Base-by-base conservation (phyloP, 2,329 filamentous ascomycete genomes). In the Botrytis porri region DNA sequence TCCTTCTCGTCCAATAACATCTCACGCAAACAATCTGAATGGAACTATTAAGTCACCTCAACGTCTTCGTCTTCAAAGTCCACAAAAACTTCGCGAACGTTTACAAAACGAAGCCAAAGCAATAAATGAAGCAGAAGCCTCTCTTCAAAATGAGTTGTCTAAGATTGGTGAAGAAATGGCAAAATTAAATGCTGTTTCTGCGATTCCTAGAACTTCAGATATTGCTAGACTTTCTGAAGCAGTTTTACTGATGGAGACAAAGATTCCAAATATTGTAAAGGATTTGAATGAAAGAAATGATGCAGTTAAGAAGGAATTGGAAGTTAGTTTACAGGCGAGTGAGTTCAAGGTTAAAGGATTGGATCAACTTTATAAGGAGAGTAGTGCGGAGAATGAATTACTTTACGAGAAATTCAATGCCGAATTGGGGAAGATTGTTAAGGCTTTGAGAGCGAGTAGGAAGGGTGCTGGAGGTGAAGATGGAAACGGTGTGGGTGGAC, bases 341-440 rank as follows among this genome's bases (percentile, higher is more conserved):
- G 94, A 98, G 81, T 88, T 87, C 74, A 95, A 96, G 78, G 90
- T 91, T 74, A 92, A 90, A 78, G 92, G 92, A 59, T 89, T 98
- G 70, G 95, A 98, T 80, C 93, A 97, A 82, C 84, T 97, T 69
- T 97, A 97, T 83, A 92, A 93, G 76, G 94, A 97, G 80, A 89
- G 91, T 25, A 94, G 90, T 78, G 93, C 93, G 0, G 95, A 98
- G 84, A 98, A 98, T 78, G 95, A 98, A 83, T 88, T 95, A 43
- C 85, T 98, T 72, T 98, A 98, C 82, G 92, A 95, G 77, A 91
- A 91, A 74, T 97, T 98, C 85, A 97, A 98, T 79, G 88, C 90
- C n/a, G 95, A 98, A 83, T 84, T 98, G 65, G 92, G 89, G 77
- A 94, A 92, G 84, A 93, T 98, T 74, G 86, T 94, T 61, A 92